These are phyloP conservation scores for Colletotrichum agaves DNA, from an alignment of 2,329 filamentous ascomycete genomes.

Conservation along the genomic window DNA sequence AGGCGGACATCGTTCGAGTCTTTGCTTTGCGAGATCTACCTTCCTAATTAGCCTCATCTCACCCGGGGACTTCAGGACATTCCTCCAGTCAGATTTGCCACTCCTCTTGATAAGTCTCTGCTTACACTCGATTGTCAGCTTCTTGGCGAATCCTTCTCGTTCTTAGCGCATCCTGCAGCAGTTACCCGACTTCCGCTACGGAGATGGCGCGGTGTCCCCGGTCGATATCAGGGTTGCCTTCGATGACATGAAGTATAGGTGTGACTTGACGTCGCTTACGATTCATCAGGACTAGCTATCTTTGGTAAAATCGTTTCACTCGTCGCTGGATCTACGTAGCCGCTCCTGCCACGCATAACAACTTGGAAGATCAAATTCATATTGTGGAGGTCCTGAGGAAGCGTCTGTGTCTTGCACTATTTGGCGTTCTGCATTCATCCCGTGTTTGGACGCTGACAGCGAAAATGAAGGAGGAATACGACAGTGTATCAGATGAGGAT, in stretches of 20 bases:
- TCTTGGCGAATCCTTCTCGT: slow-evolving; percentile 29
- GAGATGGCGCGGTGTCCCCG: neutral
- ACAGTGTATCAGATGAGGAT: neutral
- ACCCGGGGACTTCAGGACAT: neutral
- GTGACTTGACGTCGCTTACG: neutral
- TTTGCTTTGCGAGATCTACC: neutral
- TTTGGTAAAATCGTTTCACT: neutral
- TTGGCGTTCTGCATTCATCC: no score
- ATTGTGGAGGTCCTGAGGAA: neutral
- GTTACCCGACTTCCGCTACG: no score
- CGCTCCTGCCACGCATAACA: neutral
- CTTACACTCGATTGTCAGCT: neutral
- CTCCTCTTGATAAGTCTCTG: neutral
- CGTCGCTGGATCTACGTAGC: neutral
- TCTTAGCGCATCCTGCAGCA: slow-evolving; percentile 24
- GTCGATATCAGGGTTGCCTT: no score
- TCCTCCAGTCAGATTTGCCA: neutral
- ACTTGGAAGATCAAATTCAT: neutral
- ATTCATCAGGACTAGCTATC: neutral
- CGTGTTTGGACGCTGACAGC: no score
- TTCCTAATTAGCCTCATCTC: neutral
- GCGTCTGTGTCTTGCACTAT: no score
- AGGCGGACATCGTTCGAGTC: no score
- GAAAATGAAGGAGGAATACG: slow-evolving; percentile 24
- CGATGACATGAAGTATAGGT: neutral